Conservation (phyloP, 176 grass and related monocot genomes). For the Cenchrus americanus region DNA sequence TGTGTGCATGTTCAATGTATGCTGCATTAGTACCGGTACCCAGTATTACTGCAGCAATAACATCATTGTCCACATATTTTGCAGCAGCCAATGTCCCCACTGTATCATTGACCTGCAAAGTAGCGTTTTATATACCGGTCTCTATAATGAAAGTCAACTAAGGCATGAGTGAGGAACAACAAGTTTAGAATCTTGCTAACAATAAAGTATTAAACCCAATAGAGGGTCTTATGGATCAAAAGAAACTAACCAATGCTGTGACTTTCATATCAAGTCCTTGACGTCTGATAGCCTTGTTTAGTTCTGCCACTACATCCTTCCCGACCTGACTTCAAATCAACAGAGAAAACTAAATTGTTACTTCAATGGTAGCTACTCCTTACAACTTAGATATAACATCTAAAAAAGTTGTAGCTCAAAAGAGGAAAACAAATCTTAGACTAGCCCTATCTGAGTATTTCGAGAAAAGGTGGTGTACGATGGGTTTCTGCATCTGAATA, state of each 20-base stretch:
- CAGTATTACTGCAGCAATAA: constrained; percentile 67
- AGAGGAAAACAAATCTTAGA: background rate
- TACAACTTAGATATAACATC: background rate
- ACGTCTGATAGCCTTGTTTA: constrained; percentile 64
- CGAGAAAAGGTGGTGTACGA: background rate
- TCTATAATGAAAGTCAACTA: background rate
- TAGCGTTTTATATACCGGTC: background rate
- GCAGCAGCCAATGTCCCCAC: constrained; percentile 66
- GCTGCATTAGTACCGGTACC: constrained; percentile 88
- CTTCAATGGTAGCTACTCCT: background rate
- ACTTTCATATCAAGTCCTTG: constrained; percentile 79
- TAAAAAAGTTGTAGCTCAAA: background rate
- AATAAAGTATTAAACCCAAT: background rate
- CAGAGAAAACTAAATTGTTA: background rate
- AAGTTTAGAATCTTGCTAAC: constrained; percentile 1
- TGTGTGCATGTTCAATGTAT: constrained; percentile 65
- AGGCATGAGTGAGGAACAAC: background rate
- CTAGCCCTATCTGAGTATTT: background rate
- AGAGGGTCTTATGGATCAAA: background rate
- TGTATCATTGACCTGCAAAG: constrained; percentile 66
- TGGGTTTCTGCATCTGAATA: background rate
- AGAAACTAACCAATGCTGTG: constrained; percentile 58
- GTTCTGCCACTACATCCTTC: constrained; percentile 72
- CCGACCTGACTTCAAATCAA: constrained; percentile 56
- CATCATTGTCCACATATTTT: constrained; percentile 76